Conservation (phyloP, 2,329 filamentous ascomycete genomes). For the Sarocladiaceae sp. region DNA sequence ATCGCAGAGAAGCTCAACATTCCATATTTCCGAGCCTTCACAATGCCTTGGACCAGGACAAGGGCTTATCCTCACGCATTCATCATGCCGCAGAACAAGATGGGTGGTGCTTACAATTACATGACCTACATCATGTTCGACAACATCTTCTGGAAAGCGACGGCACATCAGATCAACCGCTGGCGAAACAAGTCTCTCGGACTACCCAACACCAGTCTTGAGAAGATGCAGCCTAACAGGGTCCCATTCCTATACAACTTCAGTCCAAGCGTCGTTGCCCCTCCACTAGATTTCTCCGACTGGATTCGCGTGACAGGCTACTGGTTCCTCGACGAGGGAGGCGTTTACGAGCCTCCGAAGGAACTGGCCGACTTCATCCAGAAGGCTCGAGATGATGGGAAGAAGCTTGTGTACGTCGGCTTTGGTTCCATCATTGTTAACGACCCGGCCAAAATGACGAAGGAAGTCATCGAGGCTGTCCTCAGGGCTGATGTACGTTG, state of each 20-base stretch:
- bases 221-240: slow-evolving; percentile 92
- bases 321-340: slow-evolving; percentile 87
- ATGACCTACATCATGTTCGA: slow-evolving; percentile 96
- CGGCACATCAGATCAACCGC: slow-evolving; percentile 81
- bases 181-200: slow-evolving; percentile 81
- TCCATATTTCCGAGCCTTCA: slow-evolving; percentile 95
- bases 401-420: slow-evolving; percentile 93
- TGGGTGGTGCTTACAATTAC: slow-evolving; percentile 93
- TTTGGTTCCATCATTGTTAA: slow-evolving; percentile 95
- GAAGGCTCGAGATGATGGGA: slow-evolving; percentile 71
- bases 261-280: slow-evolving; percentile 86
- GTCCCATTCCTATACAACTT: slow-evolving; percentile 99
- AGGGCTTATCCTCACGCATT: slow-evolving; percentile 96
- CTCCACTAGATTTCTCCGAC: slow-evolving; percentile 90
- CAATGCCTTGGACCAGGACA: slow-evolving; percentile 97
- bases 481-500: slow-evolving; percentile 87
- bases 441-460: slow-evolving; percentile 80
- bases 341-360: slow-evolving; percentile 61
- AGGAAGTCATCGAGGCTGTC: slow-evolving; percentile 89
- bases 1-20: slow-evolving; percentile 90
- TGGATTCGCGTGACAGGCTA: slow-evolving; percentile 98
- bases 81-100: slow-evolving; percentile 84
- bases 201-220: slow-evolving; percentile 72
- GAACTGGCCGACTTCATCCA: slow-evolving; percentile 77
- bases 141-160: slow-evolving; percentile 93